Evolutionary conservation across 2,329 filamentous ascomycete species (phyloP), one percentile per base, ranked within the genome.

Genomic region (Aspergillus jensenii): DNA sequence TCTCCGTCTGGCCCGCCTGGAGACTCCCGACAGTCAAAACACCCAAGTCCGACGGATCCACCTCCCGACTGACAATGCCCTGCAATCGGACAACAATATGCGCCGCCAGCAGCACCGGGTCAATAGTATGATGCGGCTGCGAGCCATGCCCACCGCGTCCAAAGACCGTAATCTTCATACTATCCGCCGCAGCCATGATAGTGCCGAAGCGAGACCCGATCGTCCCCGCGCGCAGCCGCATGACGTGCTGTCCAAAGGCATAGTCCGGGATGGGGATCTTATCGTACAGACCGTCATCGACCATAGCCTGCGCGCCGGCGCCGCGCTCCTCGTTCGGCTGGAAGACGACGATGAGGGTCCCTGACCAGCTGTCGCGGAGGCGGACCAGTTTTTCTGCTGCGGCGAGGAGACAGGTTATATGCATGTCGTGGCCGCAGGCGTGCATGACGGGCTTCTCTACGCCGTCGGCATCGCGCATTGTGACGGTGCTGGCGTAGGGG

Each of bases 261-360:
- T 84, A 72, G 64, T 87, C 84, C 0, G 84, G 84, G 3, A 80
- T 66, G 0, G 84, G 83, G 7, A 85, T 65, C 70, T 77, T 62
- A 62, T 68, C 68, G 77, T 73, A 86, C 44, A 87, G 72, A 0
- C 84, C 84, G 63, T 84, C 84, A 43, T 83, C 80, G 3, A 88
- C 76, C 85, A 87, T 88, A 23, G 84, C 74, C 70, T 81, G 80
- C 0, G 88, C 88, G 0, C 88, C 88, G 0, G 76, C 79, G 0
- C 82, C 85, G 1, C 82, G 78, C 69, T 90, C 88, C 68, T 90
- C 88, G 2, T 83, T 82, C 0, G 88, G 87, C 65, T 90, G 88
- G 68, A 90, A 90, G 3, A 85, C 71, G 6, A 87, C 69, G 5
- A 90, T 73, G 19, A 90, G 64, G 0, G 85, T 90, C 0, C 88